Evolutionary conservation across 768 basidiomycete species (phyloP), one percentile per base, ranked within the genome.

Genomic region (Imleria badia): DNA sequence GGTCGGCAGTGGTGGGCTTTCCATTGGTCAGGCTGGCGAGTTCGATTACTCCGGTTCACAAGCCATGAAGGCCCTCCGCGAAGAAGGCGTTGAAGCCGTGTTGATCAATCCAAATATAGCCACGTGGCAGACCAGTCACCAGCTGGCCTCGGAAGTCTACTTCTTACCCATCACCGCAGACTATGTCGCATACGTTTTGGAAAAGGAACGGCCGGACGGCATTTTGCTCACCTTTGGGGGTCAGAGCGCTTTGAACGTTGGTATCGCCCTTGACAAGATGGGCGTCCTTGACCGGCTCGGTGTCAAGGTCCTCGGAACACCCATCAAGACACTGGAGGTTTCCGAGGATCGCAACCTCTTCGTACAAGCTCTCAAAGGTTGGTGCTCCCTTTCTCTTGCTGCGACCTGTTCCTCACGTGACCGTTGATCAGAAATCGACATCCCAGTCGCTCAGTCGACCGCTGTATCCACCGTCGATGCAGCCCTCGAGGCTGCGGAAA

Each of bases 11-110:
- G 97, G 97, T 61, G 97, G 97, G 49, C 85, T 99, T 43, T 89
- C 86, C 65, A 99, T 99, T 53, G 97, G 97, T 29, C 97, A 99
- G 73, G 97, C 97, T 6, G 97, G 97, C 72, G 97, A 99, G 75
- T 99, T 99, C 72, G 97, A 99, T 72, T 99, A 99, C 71, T 98
- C 96, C 19, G 97, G 97, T 43, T 98, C 96, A 7, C 97, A 99
- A 73, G 97, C 97, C 11, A 85, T 99, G 74, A n/a, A n/a, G n/a
- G n/a, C n/a, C n/a, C n/a, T n/a, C 48, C 85, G 87, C 62, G 97
- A 99, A 72, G 93, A 95, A 71, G 95, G 95, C 49, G 87, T 99
- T 47, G 82, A 90, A 52, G 91, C 94, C 31, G 86, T 99, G 59
- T 86, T 99, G 59, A 93, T 99, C 72, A 99, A 98, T 73, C 97